Evolutionary conservation across 108 stramenopile species (phyloP), one percentile per base, ranked within the genome.

Genomic region (Pseudonitzschia pungens): DNA sequence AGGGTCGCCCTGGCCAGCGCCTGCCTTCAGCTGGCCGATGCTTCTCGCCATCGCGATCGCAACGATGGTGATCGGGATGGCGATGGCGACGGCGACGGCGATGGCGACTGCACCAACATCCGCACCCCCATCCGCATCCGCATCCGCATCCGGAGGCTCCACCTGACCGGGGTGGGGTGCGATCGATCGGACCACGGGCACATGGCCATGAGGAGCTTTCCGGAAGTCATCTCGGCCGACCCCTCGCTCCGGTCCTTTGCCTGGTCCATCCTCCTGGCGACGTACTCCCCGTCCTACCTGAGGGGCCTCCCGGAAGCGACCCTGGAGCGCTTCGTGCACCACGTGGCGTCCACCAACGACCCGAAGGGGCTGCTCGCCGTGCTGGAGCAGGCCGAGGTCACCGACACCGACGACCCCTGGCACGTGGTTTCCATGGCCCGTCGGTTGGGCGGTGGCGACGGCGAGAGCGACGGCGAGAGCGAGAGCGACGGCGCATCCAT

Each of bases 1-100:
- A 71, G 89, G 66, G 74, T 89, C 18, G 82, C 83, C 36, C 76
- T 89, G 83, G 89, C 89, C 27, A 71, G 76, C 6, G 78, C 78
- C 21, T 62, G 72, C 48, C n/a, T 75, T 68, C 53, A 69, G 51
- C 80, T 73, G 45, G 42, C 6, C 42, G 42, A 11, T 4, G 52
- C 5, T 53, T 21, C n/a, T 18, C n/a, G 18, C 4, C 4, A 53
- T 9, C n/a, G n/a, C n/a, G n/a, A n/a, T n/a, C n/a, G n/a, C n/a
- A n/a, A n/a, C n/a, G 36, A 36, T 36, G 36, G 4, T 36, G 36
- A 5, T 36, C 36, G 4, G 36, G 36, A 36, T 36, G 36, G 36
- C 36, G 36, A 2, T 36, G 2, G 4, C 36, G 4, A 36, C 36
- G n/a, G n/a, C n/a, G 36, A 36, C 6, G 36, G 36, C 36, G 36